A percentile compares a stretch with the other conserved stretches of the same genome.
Evolutionary conservation across 805 yeast genomes (phyloP).

Genomic region (Cyberlindnera bimundalis): DNA sequence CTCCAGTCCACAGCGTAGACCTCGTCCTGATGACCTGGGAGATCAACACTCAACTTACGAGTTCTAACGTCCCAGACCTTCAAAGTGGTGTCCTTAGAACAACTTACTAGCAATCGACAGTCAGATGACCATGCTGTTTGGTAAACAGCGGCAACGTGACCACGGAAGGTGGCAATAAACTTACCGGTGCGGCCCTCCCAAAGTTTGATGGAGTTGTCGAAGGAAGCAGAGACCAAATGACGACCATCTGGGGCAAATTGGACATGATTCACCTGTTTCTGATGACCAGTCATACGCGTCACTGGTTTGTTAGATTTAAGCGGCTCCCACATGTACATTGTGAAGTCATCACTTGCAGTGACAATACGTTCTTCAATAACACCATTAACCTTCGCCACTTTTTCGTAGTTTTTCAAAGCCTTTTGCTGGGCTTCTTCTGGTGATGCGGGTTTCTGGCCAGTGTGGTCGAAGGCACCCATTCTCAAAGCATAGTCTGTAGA

Average conservation of each 20-base stretch:
- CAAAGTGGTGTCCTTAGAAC: slow-evolving; percentile 93
- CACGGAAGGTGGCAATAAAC: slow-evolving; percentile 85
- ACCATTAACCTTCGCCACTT: slow-evolving; percentile 53
- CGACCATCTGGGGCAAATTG: slow-evolving; percentile 95
- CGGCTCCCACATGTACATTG: slow-evolving; percentile 98
- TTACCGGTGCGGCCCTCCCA: slow-evolving; percentile 97
- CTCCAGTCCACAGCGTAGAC: slow-evolving; percentile 98
- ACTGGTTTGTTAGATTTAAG: slow-evolving; percentile 74
- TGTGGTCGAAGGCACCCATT: slow-evolving; percentile 85
- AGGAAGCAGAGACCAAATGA: slow-evolving; percentile 84
- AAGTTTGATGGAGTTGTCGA: slow-evolving; percentile 89
- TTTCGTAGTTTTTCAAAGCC: slow-evolving; percentile 52
- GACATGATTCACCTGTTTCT: slow-evolving; percentile 93
- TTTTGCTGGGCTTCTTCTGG: slow-evolving; percentile 45
- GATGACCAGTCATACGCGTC: slow-evolving; percentile 96
- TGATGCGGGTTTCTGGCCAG: slow-evolving; percentile 41
- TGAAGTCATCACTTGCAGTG: slow-evolving; percentile 95
- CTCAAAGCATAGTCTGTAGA: slow-evolving; percentile 88
- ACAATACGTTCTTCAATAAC: slow-evolving; percentile 80
- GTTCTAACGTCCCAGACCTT: slow-evolving; percentile 96
- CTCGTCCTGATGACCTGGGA: slow-evolving; percentile 96
- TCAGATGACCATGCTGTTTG: slow-evolving; percentile 98
- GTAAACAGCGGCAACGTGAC: slow-evolving; percentile 97
- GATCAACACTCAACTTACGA: slow-evolving; percentile 76
- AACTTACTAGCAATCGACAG: slow-evolving; percentile 83